Percentiles rank a stretch among this genome's conserved stretches.
Conservation (phyloP, 805 yeast genomes). For the Candida andamanensis region DNA sequence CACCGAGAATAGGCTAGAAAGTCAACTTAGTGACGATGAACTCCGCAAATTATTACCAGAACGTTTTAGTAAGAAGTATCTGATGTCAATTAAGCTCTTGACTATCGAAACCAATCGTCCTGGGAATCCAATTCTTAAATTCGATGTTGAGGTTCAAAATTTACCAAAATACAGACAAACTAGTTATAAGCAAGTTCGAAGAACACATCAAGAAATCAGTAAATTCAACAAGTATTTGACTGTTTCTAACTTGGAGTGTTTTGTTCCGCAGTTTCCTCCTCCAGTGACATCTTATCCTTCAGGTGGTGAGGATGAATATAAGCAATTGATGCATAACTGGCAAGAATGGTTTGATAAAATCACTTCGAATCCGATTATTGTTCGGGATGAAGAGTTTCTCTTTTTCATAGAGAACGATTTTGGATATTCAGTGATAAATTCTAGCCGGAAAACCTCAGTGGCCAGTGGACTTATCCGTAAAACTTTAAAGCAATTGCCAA, state of each 20-base stretch:
- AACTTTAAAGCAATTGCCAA: conserved; percentile 85
- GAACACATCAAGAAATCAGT: conserved; percentile 74
- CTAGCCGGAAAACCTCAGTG: conserved; percentile 48
- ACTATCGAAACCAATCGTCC: conserved; percentile 68
- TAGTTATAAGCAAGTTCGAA: conserved; percentile 65
- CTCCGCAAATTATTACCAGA: conserved; percentile 47
- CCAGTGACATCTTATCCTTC: conserved; percentile 73
- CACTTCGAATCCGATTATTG: conserved; percentile 67
- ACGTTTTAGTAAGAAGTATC: conserved; percentile 38
- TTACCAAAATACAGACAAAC: conserved; percentile 73
- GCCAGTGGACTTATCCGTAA: conserved; percentile 86
- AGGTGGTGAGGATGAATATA: conserved; percentile 77
- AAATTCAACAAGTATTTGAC: conserved; percentile 73
- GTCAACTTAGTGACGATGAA: conserved; percentile 33
- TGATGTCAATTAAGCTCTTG: conserved; percentile 50
- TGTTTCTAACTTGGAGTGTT: conserved; percentile 83
- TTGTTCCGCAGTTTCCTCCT: conserved; percentile 83
- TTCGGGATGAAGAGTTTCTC: conserved; percentile 83
- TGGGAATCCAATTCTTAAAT: conserved; percentile 74
- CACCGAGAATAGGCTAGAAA: conserved; percentile 1
- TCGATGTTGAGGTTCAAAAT: conserved; percentile 50
- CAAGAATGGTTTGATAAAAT: conserved; percentile 87
- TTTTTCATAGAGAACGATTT: conserved; percentile 78
- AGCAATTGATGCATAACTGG: conserved; percentile 50
- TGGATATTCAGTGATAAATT: conserved; percentile 56